Conservation (phyloP, 208 protist genomes). For the Wallacemonas rigidus region DNA sequence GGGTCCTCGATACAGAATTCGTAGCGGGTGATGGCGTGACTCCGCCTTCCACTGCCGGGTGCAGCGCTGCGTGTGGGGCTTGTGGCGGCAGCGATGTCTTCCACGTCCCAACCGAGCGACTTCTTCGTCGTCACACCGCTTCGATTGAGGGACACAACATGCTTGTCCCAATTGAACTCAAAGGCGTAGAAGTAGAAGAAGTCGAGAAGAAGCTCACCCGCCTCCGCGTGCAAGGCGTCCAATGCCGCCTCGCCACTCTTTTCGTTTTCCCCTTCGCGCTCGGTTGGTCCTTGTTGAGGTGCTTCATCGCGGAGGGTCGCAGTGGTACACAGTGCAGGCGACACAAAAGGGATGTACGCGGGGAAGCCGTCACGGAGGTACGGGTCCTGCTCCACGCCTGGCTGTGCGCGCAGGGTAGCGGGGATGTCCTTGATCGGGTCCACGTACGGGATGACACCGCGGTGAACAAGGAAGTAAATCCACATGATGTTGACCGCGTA, state of each 20-base stretch:
- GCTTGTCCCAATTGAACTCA: constrained; percentile 86
- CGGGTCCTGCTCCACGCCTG: constrained; percentile 35
- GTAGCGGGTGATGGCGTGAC: constrained; percentile 57
- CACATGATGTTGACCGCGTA: constrained; percentile 93
- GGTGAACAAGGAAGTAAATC: constrained; percentile 92
- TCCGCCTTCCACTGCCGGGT: constrained; percentile 18
- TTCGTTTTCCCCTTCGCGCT: neutral
- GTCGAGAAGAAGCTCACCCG: constrained; percentile 80
- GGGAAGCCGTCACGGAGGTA: constrained; percentile 15
- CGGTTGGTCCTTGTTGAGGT: too few species aligned
- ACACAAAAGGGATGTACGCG: constrained; percentile 66
- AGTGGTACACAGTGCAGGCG: neutral
- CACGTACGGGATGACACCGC: constrained; percentile 70
- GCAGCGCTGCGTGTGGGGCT: constrained; percentile 17
- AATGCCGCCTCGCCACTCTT: constrained; percentile 23
- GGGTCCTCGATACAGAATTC: constrained; percentile 91
- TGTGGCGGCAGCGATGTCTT: constrained; percentile 43
- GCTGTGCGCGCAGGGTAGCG: constrained; percentile 45
- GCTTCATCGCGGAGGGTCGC: too few species aligned
- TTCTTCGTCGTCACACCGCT: constrained; percentile 78
- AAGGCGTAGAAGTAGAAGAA: constrained; percentile 92
- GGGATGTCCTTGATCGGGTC: constrained; percentile 73
- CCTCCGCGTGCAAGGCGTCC: constrained; percentile 45
- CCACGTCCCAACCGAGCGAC: constrained; percentile 72
- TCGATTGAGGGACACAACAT: constrained; percentile 89